phyloP scores from a whole-genome alignment of 2,329 filamentous ascomycete species.

The Kalmusia sp. region DNA sequence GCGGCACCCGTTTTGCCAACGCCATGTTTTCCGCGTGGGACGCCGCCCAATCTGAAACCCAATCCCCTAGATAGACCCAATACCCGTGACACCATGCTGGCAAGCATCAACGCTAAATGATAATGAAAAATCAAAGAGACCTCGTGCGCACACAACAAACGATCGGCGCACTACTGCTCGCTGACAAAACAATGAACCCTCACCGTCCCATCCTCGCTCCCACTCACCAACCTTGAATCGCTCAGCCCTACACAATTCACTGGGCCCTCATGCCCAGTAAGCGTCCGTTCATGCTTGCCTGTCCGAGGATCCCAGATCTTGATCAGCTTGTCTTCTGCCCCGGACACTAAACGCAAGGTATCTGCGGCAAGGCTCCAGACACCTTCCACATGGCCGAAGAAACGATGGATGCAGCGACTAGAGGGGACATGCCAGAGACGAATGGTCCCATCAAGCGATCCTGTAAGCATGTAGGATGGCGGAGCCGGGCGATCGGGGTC shows the following conservation, averaged over 20 bases:
- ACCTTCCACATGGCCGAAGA: slow-evolving; percentile 96
- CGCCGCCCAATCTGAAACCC: neutral
- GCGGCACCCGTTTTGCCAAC: neutral
- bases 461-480: slow-evolving; percentile 90
- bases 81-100: neutral
- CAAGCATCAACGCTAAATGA: slow-evolving; percentile 1
- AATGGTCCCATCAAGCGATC: slow-evolving; percentile 88
- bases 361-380: slow-evolving; percentile 94
- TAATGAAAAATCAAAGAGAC: no score
- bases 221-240: slow-evolving; percentile 87
- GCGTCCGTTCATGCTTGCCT: slow-evolving; percentile 90
- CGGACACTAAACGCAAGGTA: slow-evolving; percentile 84
- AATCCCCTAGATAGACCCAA: neutral
- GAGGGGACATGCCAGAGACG: slow-evolving; percentile 89
- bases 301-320: slow-evolving; percentile 95
- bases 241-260: slow-evolving; percentile 93
- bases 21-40: neutral
- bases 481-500: slow-evolving; percentile 73
- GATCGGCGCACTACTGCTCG: neutral
- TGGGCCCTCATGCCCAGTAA: slow-evolving; percentile 87
- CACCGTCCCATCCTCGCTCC: slow-evolving; percentile 92
- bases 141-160: neutral
- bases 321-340: slow-evolving; percentile 91
- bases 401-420: slow-evolving; percentile 84
- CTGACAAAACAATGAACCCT: slow-evolving; percentile 61